Percentiles rank a stretch among this genome's conserved stretches.
Evolutionary conservation across 345 rosid species (phyloP).

Genomic region (Triadica sebifera): DNA sequence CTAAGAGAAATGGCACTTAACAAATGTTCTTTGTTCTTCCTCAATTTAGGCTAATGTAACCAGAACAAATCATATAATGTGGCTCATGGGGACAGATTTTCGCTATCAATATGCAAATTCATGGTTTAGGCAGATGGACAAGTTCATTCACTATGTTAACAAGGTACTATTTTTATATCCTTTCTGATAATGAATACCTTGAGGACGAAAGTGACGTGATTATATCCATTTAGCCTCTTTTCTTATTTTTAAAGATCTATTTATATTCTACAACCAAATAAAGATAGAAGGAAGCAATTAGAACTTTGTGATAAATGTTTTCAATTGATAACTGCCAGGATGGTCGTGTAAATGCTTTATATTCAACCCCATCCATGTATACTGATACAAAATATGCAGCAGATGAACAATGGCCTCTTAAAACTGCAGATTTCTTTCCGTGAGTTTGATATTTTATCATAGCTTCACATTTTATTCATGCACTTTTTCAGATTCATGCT

Average conservation of each 20-base stretch:
- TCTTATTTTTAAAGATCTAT: slow-evolving; percentile 6
- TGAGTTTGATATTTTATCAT: slow-evolving; percentile 39
- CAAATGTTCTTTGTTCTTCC: too few species aligned
- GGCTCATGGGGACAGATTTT: slow-evolving; percentile 95
- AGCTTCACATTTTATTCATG: neutral
- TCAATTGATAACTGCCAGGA: slow-evolving; percentile 50
- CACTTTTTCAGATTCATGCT: neutral
- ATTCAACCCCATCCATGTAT: slow-evolving; percentile 85
- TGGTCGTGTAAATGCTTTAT: slow-evolving; percentile 89
- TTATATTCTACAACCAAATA: slow-evolving; percentile 11
- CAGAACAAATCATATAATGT: slow-evolving; percentile 88
- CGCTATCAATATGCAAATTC: slow-evolving; percentile 92
- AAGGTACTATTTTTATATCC: slow-evolving; percentile 41
- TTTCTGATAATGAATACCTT: slow-evolving; percentile 4
- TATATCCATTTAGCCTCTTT: slow-evolving; percentile 3
- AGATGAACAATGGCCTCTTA: slow-evolving; percentile 80
- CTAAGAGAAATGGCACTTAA: neutral
- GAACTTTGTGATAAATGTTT: slow-evolving; percentile 1
- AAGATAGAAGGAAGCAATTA: neutral
- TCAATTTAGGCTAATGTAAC: slow-evolving; percentile 78
- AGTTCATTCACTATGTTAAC: slow-evolving; percentile 92
- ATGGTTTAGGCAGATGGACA: slow-evolving; percentile 97
- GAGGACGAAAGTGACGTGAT: neutral
- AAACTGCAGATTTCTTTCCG: slow-evolving; percentile 93
- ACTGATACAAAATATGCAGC: slow-evolving; percentile 83